phyloP scores from a whole-genome alignment of 164 flowering plant species.

The Akebia trifoliata region DNA sequence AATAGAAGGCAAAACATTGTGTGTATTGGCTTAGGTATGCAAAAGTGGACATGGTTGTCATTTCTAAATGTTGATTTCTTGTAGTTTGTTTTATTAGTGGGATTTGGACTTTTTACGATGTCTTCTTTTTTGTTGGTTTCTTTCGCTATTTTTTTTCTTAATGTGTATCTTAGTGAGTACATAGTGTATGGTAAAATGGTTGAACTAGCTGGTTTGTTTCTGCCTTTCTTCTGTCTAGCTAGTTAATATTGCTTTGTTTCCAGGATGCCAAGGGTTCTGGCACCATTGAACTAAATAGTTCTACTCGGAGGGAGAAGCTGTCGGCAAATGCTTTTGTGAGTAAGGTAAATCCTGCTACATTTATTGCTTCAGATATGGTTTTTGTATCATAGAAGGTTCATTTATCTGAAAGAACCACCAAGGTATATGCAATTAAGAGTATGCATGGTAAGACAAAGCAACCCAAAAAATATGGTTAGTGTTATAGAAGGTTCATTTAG shows the following conservation, averaged over 20 bases:
- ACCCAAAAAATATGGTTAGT: not conserved
- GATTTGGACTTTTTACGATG: too few species aligned
- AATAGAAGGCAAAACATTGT: too few species aligned
- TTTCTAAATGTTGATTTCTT: conserved; percentile 1
- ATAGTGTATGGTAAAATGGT: not conserved
- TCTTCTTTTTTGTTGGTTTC: not conserved
- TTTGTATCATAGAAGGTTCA: not conserved
- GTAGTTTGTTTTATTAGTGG: not conserved
- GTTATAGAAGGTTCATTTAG: too few species aligned
- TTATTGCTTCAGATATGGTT: conserved; percentile 2
- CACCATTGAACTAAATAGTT: conserved; percentile 16
- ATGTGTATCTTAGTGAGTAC: not conserved
- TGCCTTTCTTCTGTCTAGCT: not conserved
- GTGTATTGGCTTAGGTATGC: not conserved
- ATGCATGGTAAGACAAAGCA: not conserved
- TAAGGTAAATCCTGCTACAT: conserved; percentile 39
- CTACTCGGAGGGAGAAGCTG: conserved; percentile 21
- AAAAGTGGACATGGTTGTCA: not conserved
- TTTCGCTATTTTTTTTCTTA: not conserved
- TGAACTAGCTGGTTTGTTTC: not conserved
- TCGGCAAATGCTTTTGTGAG: conserved; percentile 43
- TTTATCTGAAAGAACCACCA: not conserved
- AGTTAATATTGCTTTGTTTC: conserved; percentile 3
- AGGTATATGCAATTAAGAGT: not conserved
- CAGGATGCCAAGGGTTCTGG: conserved; percentile 28